Percentiles rank a stretch among this genome's conserved stretches.
phyloP scores from a whole-genome alignment of 1,284 basidiomycete species.

The Erythrobasidium hasegawianum region DNA sequence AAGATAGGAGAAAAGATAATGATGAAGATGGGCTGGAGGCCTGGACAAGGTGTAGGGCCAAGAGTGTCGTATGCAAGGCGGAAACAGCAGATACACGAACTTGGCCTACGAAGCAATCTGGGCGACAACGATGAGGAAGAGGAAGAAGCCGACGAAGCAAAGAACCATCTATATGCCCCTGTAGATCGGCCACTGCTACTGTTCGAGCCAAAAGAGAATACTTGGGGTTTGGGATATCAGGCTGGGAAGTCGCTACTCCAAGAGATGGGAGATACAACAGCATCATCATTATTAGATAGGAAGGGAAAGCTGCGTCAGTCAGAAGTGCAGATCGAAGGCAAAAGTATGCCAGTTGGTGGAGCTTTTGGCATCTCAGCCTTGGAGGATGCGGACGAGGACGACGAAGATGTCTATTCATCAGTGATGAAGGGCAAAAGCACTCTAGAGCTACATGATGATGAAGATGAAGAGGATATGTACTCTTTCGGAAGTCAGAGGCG shows the following conservation, averaged over 20 bases:
- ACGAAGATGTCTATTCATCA: conserved; percentile 73
- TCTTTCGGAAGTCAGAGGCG: conserved; percentile 45
- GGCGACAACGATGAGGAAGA: conserved; percentile 42
- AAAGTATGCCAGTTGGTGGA: conserved; percentile 40
- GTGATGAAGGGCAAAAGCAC: neutral
- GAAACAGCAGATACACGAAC: conserved; percentile 56
- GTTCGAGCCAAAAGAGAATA: conserved; percentile 61
- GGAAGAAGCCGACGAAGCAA: conserved; percentile 65
- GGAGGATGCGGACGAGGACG: conserved; percentile 84
- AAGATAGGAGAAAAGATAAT: conserved; percentile 68
- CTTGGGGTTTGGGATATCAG: conserved; percentile 67
- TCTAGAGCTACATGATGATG: conserved; percentile 20
- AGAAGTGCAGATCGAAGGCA: conserved; percentile 52
- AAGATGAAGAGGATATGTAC: conserved; percentile 40
- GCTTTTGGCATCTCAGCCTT: conserved; percentile 74
- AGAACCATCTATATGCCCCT: conserved; percentile 79
- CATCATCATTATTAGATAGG: conserved; percentile 47
- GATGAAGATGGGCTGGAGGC: conserved; percentile 90
- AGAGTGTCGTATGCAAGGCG: conserved; percentile 75
- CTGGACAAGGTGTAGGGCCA: conserved; percentile 88
- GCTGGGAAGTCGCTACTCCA: conserved; percentile 61
- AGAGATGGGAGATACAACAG: neutral
- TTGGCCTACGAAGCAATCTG: conserved; percentile 33
- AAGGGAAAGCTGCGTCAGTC: conserved; percentile 9
- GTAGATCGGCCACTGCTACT: conserved; percentile 67